Base-by-base conservation (phyloP, 202 grass and related monocot species). In the Eragrostis tef region DNA sequence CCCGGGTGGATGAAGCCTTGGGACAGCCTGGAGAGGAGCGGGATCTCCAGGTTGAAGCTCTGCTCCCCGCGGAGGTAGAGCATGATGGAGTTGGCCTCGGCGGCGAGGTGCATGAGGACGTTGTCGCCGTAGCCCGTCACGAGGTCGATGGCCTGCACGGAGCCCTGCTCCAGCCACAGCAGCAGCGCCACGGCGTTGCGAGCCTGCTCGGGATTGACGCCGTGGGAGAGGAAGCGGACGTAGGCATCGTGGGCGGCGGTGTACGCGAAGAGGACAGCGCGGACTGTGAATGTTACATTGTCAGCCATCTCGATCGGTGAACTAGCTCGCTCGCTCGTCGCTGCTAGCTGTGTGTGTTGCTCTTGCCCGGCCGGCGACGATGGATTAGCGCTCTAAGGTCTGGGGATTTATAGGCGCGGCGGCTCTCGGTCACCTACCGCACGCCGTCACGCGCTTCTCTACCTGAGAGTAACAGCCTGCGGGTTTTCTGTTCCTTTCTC, bases 151-250 rank as follows among this genome's bases (percentile, higher is more conserved):
- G 80, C 76, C 8, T 78, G 24, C 9, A 79, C 13, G 51, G 56
- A 54, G 0, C 46, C n/a, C 6, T 83, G 79, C 54, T 94, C 89
- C 0, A 92, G n/a, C 85, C 82, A 94, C 11, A 86, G n/a, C n/a
- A 94, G 84, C 7, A 94, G 66, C 4, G 87, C 87, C 58, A 90
- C 79, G 13, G 71, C 45, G 29, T 94, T 92, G 15, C 79, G 79
- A 4, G 83, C 89, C 11, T 64, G 52, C 65, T 62, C 17, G 0
- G 46, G 59, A 21, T 71, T 46, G 11, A 26, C 24, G 4, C 81
- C 65, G 0, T 47, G 19, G 1, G 4, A 1, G 7, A 86, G 14
- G 49, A 94, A 62, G 3, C 76, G 69, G 10, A 86, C 59, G 39
- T 86, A 94, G 4, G 74, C 71, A 1, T 7, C 6, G 3, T 75